Conservation (phyloP, 169 alveolate species). For the Plasmodium reichenowi region DNA sequence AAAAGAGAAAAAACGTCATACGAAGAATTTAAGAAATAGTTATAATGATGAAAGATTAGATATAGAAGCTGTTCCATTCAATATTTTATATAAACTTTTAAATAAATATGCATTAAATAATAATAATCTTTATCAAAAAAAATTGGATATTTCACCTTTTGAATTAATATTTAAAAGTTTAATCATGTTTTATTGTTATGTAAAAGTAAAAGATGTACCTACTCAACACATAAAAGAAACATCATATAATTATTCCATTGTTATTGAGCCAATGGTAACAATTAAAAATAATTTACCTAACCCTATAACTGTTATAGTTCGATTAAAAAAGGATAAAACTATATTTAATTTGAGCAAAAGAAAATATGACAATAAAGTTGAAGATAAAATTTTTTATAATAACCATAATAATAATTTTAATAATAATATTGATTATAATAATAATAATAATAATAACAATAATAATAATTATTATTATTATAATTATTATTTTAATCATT, state of each 20-base stretch:
- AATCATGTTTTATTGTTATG: slow-evolving; percentile 79
- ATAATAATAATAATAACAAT: too few species aligned
- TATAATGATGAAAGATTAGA: slow-evolving; percentile 38
- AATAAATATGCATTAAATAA: slow-evolving; percentile 57
- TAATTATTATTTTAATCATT: too few species aligned
- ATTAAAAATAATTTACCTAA: slow-evolving; percentile 80
- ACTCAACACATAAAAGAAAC: slow-evolving; percentile 80
- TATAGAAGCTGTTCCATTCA: slow-evolving; percentile 65
- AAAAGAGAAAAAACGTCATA: slow-evolving; percentile 48
- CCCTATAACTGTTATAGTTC: slow-evolving; percentile 80
- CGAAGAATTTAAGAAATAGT: slow-evolving; percentile 19
- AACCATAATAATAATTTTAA: not conserved
- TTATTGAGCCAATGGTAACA: slow-evolving; percentile 82
- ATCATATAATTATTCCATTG: slow-evolving; percentile 79
- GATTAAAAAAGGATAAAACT: slow-evolving; percentile 72
- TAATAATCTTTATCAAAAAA: slow-evolving; percentile 71
- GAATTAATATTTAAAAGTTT: slow-evolving; percentile 76
- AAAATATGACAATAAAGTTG: slow-evolving; percentile 17
- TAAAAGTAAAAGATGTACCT: slow-evolving; percentile 81
- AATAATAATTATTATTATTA: too few species aligned
- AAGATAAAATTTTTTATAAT: slow-evolving; percentile 18
- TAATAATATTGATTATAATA: too few species aligned
- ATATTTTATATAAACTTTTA: slow-evolving; percentile 52
- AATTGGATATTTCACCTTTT: slow-evolving; percentile 81
- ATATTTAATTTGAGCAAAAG: slow-evolving; percentile 31